Percentiles rank a stretch among this genome's conserved stretches.
Conservation (phyloP, 2,329 filamentous ascomycete genomes). For the Neonectria punicea region DNA sequence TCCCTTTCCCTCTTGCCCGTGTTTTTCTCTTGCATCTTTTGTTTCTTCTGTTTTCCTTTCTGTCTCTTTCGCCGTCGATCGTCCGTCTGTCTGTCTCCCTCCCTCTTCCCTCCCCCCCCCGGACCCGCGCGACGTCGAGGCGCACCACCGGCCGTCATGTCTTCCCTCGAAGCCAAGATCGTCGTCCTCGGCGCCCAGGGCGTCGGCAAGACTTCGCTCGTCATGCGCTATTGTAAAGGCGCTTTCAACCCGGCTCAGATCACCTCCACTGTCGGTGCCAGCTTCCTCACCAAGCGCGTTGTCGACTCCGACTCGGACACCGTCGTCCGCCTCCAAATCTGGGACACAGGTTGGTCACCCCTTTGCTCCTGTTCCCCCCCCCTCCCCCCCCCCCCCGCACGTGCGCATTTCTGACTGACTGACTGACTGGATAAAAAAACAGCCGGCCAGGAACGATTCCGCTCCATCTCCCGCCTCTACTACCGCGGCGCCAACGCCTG, state of each 20-base stretch:
- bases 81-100: slow-evolving; percentile 6
- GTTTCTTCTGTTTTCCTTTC: slow-evolving; percentile 1
- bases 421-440: slow-evolving; percentile 11
- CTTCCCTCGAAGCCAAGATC: slow-evolving; percentile 82
- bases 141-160: slow-evolving; percentile 46
- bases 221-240: slow-evolving; percentile 80
- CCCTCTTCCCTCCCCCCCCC: slow-evolving; percentile 12
- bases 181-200: slow-evolving; percentile 83
- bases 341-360: slow-evolving; percentile 77
- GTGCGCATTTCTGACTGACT: not conserved
- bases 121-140: slow-evolving; percentile 21
- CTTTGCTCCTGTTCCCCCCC: not conserved
- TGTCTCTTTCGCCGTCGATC: slow-evolving; percentile 7
- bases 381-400: too few species aligned
- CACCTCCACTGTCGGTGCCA: slow-evolving; percentile 80
- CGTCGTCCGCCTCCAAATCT: slow-evolving; percentile 90
- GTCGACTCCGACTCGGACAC: slow-evolving; percentile 87
- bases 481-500: slow-evolving; percentile 96
- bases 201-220: slow-evolving; percentile 82
- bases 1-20: slow-evolving; percentile 19
- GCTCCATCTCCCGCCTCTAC: slow-evolving; percentile 93
- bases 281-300: slow-evolving; percentile 82
- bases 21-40: not conserved
- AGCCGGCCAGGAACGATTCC: slow-evolving; percentile 93
- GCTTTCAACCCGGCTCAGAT: slow-evolving; percentile 72